These are phyloP conservation scores for Globisporangium parvum DNA, from an alignment of 352 stramenopile genomes.

Conservation along the genomic window DNA sequence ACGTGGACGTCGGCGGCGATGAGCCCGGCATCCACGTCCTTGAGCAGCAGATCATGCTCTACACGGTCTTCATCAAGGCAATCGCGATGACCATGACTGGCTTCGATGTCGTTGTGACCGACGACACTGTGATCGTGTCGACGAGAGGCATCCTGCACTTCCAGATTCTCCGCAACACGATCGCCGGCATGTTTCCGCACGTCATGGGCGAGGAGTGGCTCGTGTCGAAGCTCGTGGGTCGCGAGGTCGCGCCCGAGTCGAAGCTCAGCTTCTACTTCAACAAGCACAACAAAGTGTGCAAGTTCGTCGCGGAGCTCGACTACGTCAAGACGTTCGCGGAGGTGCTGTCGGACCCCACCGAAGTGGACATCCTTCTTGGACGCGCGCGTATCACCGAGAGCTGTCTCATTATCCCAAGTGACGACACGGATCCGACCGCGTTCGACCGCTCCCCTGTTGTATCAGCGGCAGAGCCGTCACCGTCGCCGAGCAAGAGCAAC, in stretches of 20 bases:
- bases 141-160: constrained; percentile 26
- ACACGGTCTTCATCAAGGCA: constrained; percentile 37
- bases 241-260: constrained; percentile 21
- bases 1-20: constrained; percentile 28
- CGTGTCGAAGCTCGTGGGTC: constrained; percentile 30
- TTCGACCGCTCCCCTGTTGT: not conserved
- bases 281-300: constrained; percentile 17
- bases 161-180: constrained; percentile 39
- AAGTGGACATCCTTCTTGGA: constrained; percentile 28
- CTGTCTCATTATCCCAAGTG: constrained; percentile 8
- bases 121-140: constrained; percentile 30
- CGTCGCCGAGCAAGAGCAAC: not conserved
- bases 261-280: constrained; percentile 36
- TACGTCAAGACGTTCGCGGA: constrained; percentile 28
- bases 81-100: constrained; percentile 22
- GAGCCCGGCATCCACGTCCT: constrained; percentile 29
- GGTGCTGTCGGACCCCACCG: constrained; percentile 24
- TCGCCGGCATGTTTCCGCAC: constrained; percentile 39
- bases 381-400: constrained; percentile 29
- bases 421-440: not conserved
- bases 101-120: constrained; percentile 26
- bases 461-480: not conserved
- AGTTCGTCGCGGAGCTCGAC: constrained; percentile 30
- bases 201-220: constrained; percentile 32
- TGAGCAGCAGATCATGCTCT: constrained; percentile 34